Conservation (phyloP, 768 basidiomycete species). For the Termitomyces sp. region DNA sequence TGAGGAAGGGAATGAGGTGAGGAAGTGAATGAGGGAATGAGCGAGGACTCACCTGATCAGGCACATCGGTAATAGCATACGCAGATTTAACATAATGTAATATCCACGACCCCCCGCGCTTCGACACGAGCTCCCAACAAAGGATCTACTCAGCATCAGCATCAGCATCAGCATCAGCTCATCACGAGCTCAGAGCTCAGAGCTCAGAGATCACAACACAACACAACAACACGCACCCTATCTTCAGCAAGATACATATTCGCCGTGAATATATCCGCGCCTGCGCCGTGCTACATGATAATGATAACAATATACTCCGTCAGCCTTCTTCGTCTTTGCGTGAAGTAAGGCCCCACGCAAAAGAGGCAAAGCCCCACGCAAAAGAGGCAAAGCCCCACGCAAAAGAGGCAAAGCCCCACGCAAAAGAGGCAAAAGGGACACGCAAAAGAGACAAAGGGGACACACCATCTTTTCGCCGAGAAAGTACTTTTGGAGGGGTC, state of each 20-base stretch:
- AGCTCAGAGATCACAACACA: no score
- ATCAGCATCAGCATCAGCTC: background rate
- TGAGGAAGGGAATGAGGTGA: background rate
- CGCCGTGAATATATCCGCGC: constrained; percentile 88
- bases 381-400: no score
- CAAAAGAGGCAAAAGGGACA: background rate
- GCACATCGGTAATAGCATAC: constrained; percentile 89
- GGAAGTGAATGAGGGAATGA: background rate
- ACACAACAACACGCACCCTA: constrained; percentile 45
- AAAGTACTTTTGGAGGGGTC: constrained; percentile 94
- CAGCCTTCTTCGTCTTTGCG: no score
- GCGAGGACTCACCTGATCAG: constrained; percentile 60
- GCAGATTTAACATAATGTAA: constrained; percentile 96
- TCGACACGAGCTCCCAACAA: constrained; percentile 98
- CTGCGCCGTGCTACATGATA: constrained; percentile 68
- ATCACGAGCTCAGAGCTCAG: no score
- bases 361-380: background rate
- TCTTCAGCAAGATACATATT: constrained; percentile 97
- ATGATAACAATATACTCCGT: no score
- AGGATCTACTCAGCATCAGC: constrained; percentile 50
- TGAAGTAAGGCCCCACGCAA: no score
- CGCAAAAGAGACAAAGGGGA: background rate
- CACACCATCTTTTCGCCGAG: constrained; percentile 78
- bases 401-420: no score
- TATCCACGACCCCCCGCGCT: constrained; percentile 84